Evolutionary conservation across 148 eudicot species (phyloP).

Genomic region (Nepenthes mirabilis): DNA sequence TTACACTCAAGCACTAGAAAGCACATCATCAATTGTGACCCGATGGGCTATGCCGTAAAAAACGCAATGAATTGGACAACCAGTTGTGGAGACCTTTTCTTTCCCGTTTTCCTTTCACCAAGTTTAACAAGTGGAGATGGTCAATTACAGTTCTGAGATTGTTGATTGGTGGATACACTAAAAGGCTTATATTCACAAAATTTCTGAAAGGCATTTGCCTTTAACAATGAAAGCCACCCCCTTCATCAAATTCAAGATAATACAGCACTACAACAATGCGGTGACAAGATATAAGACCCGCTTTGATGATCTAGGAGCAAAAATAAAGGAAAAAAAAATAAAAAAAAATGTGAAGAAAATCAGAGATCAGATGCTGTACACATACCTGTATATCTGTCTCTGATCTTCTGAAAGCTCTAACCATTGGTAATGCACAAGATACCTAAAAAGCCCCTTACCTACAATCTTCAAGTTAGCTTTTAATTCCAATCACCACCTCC

Average conservation of each 20-base stretch:
- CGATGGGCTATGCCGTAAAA: too few relatives aligned
- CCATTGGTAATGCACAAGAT: slow-evolving; percentile 1
- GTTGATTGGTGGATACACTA: background rate
- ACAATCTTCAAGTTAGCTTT: background rate
- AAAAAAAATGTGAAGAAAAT: background rate
- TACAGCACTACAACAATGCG: background rate
- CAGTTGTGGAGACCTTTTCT: too few relatives aligned
- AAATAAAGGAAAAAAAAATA: background rate
- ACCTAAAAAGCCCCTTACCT: background rate
- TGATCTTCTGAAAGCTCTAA: background rate
- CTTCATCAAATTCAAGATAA: background rate
- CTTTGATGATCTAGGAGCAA: background rate
- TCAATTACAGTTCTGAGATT: background rate
- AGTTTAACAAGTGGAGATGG: background rate
- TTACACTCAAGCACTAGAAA: too few relatives aligned
- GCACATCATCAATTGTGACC: too few relatives aligned
- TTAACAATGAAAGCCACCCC: background rate
- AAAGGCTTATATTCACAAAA: slow-evolving; percentile 3
- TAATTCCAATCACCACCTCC: too few relatives aligned
- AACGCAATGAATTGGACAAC: too few relatives aligned
- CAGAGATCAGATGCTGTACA: slow-evolving; percentile 1
- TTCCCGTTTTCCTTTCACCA: background rate
- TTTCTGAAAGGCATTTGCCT: background rate
- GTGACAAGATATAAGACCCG: background rate
- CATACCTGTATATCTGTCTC: slow-evolving; percentile 1